Evolutionary conservation across 164 flowering plant species (phyloP).

Genomic region (Litsea cubeba): DNA sequence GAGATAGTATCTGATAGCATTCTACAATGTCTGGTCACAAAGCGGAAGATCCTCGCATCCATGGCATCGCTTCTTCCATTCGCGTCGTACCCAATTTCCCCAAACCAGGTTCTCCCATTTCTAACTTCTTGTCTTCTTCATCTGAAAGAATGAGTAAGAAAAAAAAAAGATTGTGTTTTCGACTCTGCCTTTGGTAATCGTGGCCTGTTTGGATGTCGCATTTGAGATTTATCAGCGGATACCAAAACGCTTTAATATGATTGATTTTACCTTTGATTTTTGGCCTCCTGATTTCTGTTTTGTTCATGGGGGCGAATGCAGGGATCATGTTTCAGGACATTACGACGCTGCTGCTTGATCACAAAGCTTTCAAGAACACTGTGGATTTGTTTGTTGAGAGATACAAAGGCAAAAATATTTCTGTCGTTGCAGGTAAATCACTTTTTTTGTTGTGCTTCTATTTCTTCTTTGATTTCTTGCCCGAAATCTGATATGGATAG

Average conservation of each 20-base stretch:
- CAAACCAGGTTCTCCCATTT: slow-evolving; percentile 47
- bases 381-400: slow-evolving; percentile 86
- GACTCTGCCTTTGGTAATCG: background rate
- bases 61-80: slow-evolving; percentile 59
- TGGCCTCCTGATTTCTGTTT: background rate
- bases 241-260: too few relatives aligned
- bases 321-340: slow-evolving; percentile 96
- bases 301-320: slow-evolving; percentile 15
- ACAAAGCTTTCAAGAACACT: slow-evolving; percentile 77
- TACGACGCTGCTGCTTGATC: slow-evolving; percentile 78
- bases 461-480: slow-evolving; percentile 5
- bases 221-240: background rate
- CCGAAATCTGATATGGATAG: background rate
- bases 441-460: too few relatives aligned
- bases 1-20: background rate
- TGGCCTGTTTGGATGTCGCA: background rate
- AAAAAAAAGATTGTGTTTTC: too few relatives aligned
- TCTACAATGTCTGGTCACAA: slow-evolving; percentile 58
- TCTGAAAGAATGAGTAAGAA: background rate
- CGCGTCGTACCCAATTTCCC: slow-evolving; percentile 90
- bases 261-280: background rate
- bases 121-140: background rate
- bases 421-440: slow-evolving; percentile 73
- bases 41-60: slow-evolving; percentile 64
- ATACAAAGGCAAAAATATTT: slow-evolving; percentile 64